phyloP scores from a whole-genome alignment of 139 green algal genomes.

The Nannochloris sp. region DNA sequence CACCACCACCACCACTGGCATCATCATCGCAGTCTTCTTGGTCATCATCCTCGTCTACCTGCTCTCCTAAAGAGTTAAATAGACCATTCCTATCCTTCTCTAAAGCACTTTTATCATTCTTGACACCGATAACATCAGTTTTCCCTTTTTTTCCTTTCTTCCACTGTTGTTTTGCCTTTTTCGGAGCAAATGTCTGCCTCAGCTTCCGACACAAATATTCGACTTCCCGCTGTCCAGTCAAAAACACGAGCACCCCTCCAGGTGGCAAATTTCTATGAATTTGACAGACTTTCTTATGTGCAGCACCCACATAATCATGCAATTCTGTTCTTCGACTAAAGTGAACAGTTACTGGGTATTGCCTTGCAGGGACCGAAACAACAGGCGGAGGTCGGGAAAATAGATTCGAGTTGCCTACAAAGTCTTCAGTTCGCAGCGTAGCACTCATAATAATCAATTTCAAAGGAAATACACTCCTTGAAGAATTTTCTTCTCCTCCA shows the following conservation, averaged over 20 bases:
- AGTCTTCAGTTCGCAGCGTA: conserved; percentile 76
- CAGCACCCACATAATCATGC: conserved; percentile 73
- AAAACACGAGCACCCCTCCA: conserved; percentile 89
- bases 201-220: conserved; percentile 65
- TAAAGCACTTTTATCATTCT: not conserved
- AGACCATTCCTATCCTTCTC: too few relatives aligned
- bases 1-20: not conserved
- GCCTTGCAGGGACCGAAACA: conserved; percentile 63
- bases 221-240: conserved; percentile 90
- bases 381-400: conserved; percentile 70
- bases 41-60: not conserved
- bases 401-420: conserved; percentile 68
- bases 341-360: conserved; percentile 79
- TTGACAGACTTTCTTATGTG: conserved; percentile 63
- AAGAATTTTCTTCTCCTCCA: not conserved
- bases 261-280: conserved; percentile 84
- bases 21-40: not conserved
- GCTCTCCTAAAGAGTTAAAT: too few relatives aligned
- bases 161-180: conserved; percentile 1
- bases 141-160: conserved; percentile 3
- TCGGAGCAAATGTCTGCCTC: conserved; percentile 33
- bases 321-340: conserved; percentile 63
- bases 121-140: conserved; percentile 15
- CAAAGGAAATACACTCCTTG: conserved; percentile 55
- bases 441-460: conserved; percentile 97